Base-by-base conservation (phyloP, 148 eudicot species). In the Limonium bicolor region DNA sequence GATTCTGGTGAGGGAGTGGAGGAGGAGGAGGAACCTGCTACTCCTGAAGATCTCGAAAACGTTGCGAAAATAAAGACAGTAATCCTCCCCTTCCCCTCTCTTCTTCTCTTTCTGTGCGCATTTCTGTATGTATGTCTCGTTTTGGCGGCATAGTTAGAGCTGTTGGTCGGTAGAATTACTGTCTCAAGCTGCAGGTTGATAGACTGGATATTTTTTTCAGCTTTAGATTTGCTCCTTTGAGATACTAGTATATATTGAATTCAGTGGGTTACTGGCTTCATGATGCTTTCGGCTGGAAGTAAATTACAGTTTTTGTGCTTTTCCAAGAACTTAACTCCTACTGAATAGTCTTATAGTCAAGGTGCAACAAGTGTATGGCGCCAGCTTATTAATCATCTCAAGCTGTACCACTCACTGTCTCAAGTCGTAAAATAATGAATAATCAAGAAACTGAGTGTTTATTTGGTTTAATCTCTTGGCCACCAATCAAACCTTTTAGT, bases 21-120 rank as follows among this genome's bases (percentile, higher is more conserved):
- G 3, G 71, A 68, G 1, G 49, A 55, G 9, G 78, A 69, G 12
- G 58, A 11, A n/a, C 81, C 65, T 46, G 65, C 78, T 16, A 71
- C 69, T 63, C 68, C 94, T 11, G 74, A 84, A 16, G 85, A 76
- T 64, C 75, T 80, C 26, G 79, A 84, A 62, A 49, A 59, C 36
- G 26, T 80, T n/a, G 18, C 64, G 48, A 82, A 82, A 58, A 73
- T 86, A 36, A 73, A 74, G 63, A 62, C 71, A 30, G 96, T 86
- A 36, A 48, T 9, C 4, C 31, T 35, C 42, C 13, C 16, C 34
- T 9, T 17, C n/a, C 17, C 3, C 27, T 21, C 4, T 58, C 20
- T 36, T 9, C n/a, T n/a, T 29, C 6, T 12, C 12, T 20, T 1
- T 27, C 15, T 42, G 17, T 23, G 0, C n/a, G 25, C 9, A n/a